These are phyloP conservation scores for Penicillium alfredii DNA, from an alignment of 495 filamentous ascomycete species.

Conservation along the genomic window DNA sequence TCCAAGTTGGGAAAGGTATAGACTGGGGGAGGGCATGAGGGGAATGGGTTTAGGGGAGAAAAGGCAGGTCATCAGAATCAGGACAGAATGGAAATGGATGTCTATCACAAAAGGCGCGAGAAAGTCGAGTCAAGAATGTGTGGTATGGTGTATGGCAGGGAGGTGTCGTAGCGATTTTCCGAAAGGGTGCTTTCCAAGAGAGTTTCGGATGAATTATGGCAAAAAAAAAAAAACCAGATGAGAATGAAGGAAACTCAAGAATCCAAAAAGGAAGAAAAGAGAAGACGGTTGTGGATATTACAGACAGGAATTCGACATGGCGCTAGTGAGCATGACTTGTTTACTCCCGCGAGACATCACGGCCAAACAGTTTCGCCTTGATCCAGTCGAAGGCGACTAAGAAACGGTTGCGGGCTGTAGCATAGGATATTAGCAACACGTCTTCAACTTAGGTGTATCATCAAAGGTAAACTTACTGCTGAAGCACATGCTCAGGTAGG, in stretches of 20 bases:
- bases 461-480: constrained; percentile 68
- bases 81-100: constrained; percentile 17
- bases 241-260: constrained; percentile 5
- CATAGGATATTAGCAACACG: constrained; percentile 13
- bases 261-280: constrained; percentile 10
- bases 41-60: constrained; percentile 10
- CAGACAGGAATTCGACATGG: constrained; percentile 2
- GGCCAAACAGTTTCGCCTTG: constrained; percentile 91
- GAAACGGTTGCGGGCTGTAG: constrained; percentile 76
- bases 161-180: constrained; percentile 18
- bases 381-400: constrained; percentile 91
- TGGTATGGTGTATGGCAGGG: constrained; percentile 14
- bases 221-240: constrained; percentile 3
- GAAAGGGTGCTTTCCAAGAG: too few relatives aligned
- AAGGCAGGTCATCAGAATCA: constrained; percentile 15
- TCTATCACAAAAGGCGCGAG: constrained; percentile 16
- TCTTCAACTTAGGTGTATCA: too few relatives aligned
- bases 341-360: constrained; percentile 92
- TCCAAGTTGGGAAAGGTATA: constrained; percentile 6
- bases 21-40: constrained; percentile 4
- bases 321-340: constrained; percentile 13
- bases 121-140: constrained; percentile 7
- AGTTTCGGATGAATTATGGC: too few relatives aligned
- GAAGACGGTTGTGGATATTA: constrained; percentile 14
- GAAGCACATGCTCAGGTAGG: constrained; percentile 99